Percentiles rank a stretch among this genome's conserved stretches.
Evolutionary conservation across 2,329 filamentous ascomycete genomes (phyloP).

Genomic region (Pseudocercospora crystallina): DNA sequence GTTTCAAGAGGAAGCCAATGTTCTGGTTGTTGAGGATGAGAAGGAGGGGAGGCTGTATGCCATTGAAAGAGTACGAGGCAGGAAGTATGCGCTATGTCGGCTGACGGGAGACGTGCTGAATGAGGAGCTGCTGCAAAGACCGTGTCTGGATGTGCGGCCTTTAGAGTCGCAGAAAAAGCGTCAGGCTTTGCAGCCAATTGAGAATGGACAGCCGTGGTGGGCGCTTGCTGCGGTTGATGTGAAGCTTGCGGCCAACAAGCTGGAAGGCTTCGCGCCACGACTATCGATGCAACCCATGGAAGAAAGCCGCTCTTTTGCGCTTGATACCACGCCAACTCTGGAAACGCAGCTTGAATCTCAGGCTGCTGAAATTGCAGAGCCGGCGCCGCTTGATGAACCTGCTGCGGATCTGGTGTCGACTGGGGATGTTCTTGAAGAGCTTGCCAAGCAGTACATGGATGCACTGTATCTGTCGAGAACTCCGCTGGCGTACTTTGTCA

Average conservation of each 20-base stretch:
- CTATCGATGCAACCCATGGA: background rate
- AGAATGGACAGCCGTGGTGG: constrained; percentile 28
- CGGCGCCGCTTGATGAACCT: background rate
- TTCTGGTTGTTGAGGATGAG: constrained; percentile 64
- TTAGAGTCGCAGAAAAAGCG: constrained; percentile 29
- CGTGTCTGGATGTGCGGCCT: constrained; percentile 33
- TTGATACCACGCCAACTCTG: no score
- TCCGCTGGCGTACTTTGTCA: constrained; percentile 79
- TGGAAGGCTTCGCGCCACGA: background rate
- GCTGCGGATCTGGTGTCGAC: background rate
- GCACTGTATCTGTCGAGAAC: constrained; percentile 58
- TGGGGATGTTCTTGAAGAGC: constrained; percentile 29
- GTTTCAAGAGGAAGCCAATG: constrained; percentile 47
- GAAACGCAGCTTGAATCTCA: background rate
- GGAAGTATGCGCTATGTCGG: constrained; percentile 66
- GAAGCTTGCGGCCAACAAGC: background rate
- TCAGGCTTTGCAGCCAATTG: constrained; percentile 12
- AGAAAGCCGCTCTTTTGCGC: no score
- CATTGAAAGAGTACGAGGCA: constrained; percentile 64
- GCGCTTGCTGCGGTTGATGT: constrained; percentile 17
- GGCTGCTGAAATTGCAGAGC: background rate
- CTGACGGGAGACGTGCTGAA: constrained; percentile 67
- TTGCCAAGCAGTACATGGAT: constrained; percentile 42
- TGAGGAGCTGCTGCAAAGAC: constrained; percentile 46
- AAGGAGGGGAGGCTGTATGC: constrained; percentile 57